Conservation (phyloP, 352 stramenopile genomes). For the Phytophthora boehmeriae region DNA sequence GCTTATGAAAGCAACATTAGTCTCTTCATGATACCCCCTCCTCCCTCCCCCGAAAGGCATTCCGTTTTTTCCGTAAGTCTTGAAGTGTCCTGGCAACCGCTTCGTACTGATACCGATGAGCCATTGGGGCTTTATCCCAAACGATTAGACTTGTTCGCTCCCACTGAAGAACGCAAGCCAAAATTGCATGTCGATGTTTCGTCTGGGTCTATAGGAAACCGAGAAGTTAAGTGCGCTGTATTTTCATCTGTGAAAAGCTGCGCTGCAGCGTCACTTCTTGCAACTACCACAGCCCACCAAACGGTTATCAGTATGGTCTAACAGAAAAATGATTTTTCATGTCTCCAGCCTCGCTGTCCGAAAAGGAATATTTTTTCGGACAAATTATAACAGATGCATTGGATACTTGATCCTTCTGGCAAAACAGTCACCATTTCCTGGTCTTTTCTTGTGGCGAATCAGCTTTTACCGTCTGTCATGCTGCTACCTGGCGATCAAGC, state of each 20-base stretch:
- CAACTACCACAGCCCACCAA: neutral
- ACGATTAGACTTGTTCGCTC: conserved; percentile 2
- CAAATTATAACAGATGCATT: too few relatives aligned
- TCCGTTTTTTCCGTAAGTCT: too few relatives aligned
- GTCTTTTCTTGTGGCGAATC: too few relatives aligned
- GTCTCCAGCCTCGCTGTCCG: neutral
- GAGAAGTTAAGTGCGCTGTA: conserved; percentile 6
- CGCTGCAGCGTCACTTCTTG: conserved; percentile 3
- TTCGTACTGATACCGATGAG: too few relatives aligned
- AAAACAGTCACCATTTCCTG: too few relatives aligned
- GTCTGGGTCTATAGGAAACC: neutral
- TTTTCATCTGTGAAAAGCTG: neutral
- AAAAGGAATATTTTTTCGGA: conserved; percentile 1
- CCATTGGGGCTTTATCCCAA: too few relatives aligned
- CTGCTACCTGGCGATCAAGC: too few relatives aligned
- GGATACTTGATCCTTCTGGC: too few relatives aligned
- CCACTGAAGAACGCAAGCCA: neutral
- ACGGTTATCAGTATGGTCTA: conserved; percentile 6
- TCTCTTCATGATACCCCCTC: too few relatives aligned
- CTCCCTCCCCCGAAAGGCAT: too few relatives aligned
- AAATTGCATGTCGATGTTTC: conserved; percentile 4
- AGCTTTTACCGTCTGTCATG: too few relatives aligned
- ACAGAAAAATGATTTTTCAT: conserved; percentile 3
- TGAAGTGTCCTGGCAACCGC: too few relatives aligned
- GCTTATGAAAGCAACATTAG: neutral